Base-by-base conservation (phyloP, 768 basidiomycete genomes). In the Roridomyces roridus region DNA sequence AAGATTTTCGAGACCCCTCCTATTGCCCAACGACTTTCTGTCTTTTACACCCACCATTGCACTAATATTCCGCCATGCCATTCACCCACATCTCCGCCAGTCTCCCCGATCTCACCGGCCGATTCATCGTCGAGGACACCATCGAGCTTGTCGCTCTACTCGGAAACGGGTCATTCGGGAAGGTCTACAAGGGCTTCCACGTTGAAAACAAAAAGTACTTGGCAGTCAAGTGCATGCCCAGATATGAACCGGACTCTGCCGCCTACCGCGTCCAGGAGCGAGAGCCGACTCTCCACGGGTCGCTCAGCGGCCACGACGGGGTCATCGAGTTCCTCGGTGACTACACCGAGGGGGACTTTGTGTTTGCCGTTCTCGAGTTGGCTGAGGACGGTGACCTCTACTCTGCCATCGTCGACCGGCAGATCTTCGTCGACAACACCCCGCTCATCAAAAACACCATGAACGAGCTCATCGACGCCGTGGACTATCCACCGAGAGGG, bases 211-310 rank as follows among this genome's bases (percentile, higher is more conserved):
- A 48, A 14, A 8, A n/a, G 7, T 56, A 46, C 29, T 56, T 24
- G 70, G 81, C 84, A 54, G 74, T 85, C 67, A 86, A 86, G 64
- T 85, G 83, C 60, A 71, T 85, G 47, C 70, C 73, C 55, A 79
- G 79, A 58, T 48, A 46, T 17, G 74, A 76, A 1, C 69, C 78
- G 52, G 74, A 79, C 49, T 61, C 72, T 29, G 72, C 73, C 18
- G 74, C 78, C 55, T 70, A 74, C 7, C 69, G 72, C 41, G 77
- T 71, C 60, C 84, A 84, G 63, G 65, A 68, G 1, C 70, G 82
- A 25, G 87, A 88, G 70, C 78, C 85, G 40, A 41, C 28, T 18
- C 51, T 73, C 35, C 77, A 76, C 57, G 39, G 57, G 11, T 37
- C 59, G n/a, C 68, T 77, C 44, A 56, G 72, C 7, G 52, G 53